Conservation (phyloP, 2,329 filamentous ascomycete species). For the Cladosporium sp. region DNA sequence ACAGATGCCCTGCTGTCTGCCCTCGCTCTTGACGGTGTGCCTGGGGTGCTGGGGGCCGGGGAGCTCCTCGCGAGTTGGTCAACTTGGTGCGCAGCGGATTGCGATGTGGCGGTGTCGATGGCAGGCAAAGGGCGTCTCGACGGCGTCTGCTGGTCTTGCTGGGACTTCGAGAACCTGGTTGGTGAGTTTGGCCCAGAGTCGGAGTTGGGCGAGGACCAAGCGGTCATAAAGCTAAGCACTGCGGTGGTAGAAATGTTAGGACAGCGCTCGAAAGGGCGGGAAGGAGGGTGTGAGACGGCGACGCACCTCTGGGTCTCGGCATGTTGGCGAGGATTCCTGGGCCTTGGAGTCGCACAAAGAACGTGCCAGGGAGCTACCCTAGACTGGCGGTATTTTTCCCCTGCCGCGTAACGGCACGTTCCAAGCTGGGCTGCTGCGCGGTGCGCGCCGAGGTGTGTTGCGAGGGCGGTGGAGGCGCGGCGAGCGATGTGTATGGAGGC, state of each 20-base stretch:
- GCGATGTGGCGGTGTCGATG: conserved; percentile 23
- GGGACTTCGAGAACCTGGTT: background rate
- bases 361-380: conserved; percentile 9
- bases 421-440: background rate
- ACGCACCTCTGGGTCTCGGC: conserved; percentile 11
- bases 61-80: conserved; percentile 7
- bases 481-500: conserved; percentile 2
- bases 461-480: background rate
- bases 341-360: conserved; percentile 5
- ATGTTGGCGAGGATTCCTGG: conserved; percentile 8
- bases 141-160: conserved; percentile 11
- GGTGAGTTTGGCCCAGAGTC: conserved; percentile 7
- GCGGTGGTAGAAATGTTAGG: background rate
- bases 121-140: conserved; percentile 16
- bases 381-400: background rate
- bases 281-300: background rate
- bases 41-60: conserved; percentile 16
- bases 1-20: conserved; percentile 49
- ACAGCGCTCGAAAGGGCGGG: background rate
- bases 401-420: background rate
- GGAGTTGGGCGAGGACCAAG: conserved; percentile 3
- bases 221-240: conserved; percentile 13
- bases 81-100: conserved; percentile 12
- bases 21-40: conserved; percentile 36
- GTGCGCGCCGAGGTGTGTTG: no score